These are phyloP conservation scores for Eucalyptus tenuipes DNA, from an alignment of 345 rosid species.

Conservation along the genomic window DNA sequence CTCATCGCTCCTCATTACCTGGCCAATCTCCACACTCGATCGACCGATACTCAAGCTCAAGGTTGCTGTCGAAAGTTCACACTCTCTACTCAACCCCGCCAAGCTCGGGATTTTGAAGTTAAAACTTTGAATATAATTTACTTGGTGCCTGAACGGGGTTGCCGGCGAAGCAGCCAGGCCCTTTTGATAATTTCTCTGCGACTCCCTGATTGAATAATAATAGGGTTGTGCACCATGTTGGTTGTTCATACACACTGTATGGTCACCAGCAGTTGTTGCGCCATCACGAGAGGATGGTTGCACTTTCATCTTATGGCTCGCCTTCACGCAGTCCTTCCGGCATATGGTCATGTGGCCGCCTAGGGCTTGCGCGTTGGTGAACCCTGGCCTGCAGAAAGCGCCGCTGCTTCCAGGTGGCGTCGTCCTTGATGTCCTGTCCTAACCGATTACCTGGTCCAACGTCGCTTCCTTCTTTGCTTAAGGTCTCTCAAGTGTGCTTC, in stretches of 20 bases:
- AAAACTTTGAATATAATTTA: neutral
- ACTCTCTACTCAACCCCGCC: slow-evolving; percentile 9
- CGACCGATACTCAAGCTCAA: slow-evolving; percentile 45
- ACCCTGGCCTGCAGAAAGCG: slow-evolving; percentile 71
- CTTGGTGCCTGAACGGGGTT: neutral
- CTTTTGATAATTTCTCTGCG: neutral
- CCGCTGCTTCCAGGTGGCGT: too few species aligned
- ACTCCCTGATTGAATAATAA: slow-evolving; percentile 4
- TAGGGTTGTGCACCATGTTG: neutral
- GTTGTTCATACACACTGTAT: neutral
- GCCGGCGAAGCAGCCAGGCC: neutral
- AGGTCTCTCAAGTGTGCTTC: neutral
- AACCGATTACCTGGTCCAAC: neutral
- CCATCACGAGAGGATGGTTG: neutral
- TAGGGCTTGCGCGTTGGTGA: slow-evolving; percentile 86
- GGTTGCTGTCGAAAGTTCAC: slow-evolving; percentile 29
- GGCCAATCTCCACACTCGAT: slow-evolving; percentile 2
- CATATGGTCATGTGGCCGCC: slow-evolving; percentile 92
- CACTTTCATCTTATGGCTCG: neutral
- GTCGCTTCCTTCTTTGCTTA: neutral
- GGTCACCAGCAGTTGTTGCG: neutral
- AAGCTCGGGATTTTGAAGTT: neutral
- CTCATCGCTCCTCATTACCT: neutral
- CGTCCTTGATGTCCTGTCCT: neutral
- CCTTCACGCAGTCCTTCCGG: slow-evolving; percentile 42